Base-by-base conservation (phyloP, 805 yeast species). In the Barnettozyma salicaria region DNA sequence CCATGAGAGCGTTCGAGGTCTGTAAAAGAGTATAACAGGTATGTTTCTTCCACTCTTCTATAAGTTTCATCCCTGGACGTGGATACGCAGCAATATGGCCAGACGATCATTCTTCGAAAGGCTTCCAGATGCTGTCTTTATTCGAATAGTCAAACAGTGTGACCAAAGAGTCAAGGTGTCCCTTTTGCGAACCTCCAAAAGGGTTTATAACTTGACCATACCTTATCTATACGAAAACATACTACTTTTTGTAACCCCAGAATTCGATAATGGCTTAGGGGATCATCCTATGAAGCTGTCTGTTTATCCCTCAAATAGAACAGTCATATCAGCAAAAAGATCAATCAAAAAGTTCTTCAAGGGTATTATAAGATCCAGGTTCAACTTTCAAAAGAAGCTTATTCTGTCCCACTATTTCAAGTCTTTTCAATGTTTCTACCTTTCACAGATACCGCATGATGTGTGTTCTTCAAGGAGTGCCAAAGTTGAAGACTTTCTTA, bases 321-420 rank as follows among this genome's bases (percentile, higher is more conserved):
- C 36, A 3, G 17, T 39, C 11, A 31, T 39, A 9, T 30, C 36
- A 7, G 24, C 32, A 2, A 21, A 14, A 14, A 8, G 16, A 9
- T 28, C 41, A 6, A 2, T 38, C 10, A 32, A 28, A n/a, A 31
- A 23, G 22, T 35, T 39, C n/a, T 35, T 39, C 30, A 34, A 31
- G 27, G 29, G 12, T 3, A 16, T 39, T 10, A 24, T 18, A 12
- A 26, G 19, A 5, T 16, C 23, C 2, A 34, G 20, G n/a, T 30
- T 31, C 20, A 37, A 32, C 21, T 32, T 16, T 19, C 6, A 17
- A 3, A 6, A 18, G 4, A 6, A 19, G 4, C 4, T 37, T 7
- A 19, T 32, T 9, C 17, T 32, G 20, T 9, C 24, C 3, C 27
- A 28, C 7, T 19, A 11, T 14, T 21, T 27, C 23, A 18, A 33